Evolutionary conservation across 306 rosid species (phyloP).

Genomic region (Clitoria ternatea): DNA sequence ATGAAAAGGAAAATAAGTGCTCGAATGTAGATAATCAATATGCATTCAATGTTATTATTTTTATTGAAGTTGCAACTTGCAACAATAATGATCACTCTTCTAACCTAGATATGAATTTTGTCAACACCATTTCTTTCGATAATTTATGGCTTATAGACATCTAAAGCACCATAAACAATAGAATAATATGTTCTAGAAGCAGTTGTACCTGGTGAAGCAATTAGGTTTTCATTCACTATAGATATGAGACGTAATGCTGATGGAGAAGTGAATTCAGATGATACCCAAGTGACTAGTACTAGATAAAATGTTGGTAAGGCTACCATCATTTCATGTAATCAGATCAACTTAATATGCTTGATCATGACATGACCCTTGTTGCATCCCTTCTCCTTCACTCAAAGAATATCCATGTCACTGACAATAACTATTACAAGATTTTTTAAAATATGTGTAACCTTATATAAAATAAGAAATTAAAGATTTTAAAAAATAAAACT

Average conservation of each 20-base stretch:
- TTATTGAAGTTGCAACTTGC: conserved; percentile 9
- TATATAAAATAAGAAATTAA: no score
- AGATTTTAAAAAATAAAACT: no score
- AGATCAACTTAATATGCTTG: conserved; percentile 10
- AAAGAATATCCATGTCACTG: conserved; percentile 2
- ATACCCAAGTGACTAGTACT: conserved; percentile 26
- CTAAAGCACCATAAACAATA: conserved; percentile 39
- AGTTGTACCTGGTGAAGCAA: conserved; percentile 44
- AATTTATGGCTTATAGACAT: conserved; percentile 30
- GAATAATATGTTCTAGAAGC: conserved; percentile 59
- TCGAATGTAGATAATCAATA: background rate
- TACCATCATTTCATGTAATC: no score
- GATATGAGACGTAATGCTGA: conserved; percentile 29
- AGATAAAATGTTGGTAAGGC: conserved; percentile 54
- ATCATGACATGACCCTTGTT: conserved; percentile 4
- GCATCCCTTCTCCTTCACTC: conserved; percentile 19
- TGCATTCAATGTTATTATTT: conserved; percentile 1
- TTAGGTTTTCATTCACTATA: conserved; percentile 49
- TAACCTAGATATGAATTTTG: background rate
- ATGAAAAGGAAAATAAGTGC: background rate
- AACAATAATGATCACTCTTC: background rate
- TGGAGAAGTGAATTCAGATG: conserved; percentile 29
- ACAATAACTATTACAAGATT: background rate
- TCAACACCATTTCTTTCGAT: conserved; percentile 18
- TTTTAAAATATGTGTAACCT: no score